These are phyloP conservation scores for Clavispora asparagi DNA, from an alignment of 805 yeast species.

Conservation along the genomic window DNA sequence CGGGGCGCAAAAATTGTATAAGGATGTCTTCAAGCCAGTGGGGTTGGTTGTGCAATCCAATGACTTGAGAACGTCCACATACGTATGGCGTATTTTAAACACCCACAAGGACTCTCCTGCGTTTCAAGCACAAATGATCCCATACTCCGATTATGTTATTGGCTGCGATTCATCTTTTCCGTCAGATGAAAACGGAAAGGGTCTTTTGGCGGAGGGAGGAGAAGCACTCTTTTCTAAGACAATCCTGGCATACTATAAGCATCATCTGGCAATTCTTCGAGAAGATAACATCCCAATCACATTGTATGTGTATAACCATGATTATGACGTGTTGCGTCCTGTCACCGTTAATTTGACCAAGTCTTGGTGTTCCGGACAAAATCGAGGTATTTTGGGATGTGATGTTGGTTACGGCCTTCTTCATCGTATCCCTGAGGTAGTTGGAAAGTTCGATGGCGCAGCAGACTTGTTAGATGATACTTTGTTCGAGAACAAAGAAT, in stretches of 20 bases:
- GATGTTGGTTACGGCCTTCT: slow-evolving; percentile 91
- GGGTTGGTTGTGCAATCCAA: slow-evolving; percentile 76
- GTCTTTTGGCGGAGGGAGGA: slow-evolving; percentile 81
- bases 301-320: slow-evolving; percentile 74
- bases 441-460: slow-evolving; percentile 42
- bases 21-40: slow-evolving; percentile 41
- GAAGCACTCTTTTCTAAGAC: slow-evolving; percentile 72
- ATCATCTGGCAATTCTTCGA: slow-evolving; percentile 31
- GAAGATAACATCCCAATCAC: slow-evolving; percentile 37
- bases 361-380: slow-evolving; percentile 60
- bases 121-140: slow-evolving; percentile 71
- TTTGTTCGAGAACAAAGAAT: slow-evolving; percentile 24
- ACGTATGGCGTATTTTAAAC: slow-evolving; percentile 80
- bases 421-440: slow-evolving; percentile 75
- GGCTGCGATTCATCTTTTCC: slow-evolving; percentile 57
- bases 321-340: slow-evolving; percentile 79
- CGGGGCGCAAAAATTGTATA: slow-evolving; percentile 12
- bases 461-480: slow-evolving; percentile 27
- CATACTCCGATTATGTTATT: slow-evolving; percentile 82
- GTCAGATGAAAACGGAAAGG: slow-evolving; percentile 52
- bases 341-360: slow-evolving; percentile 65
- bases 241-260: slow-evolving; percentile 50
- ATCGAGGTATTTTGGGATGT: slow-evolving; percentile 81
- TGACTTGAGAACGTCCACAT: slow-evolving; percentile 68
- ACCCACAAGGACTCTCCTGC: slow-evolving; percentile 80